phyloP scores from a whole-genome alignment of 805 yeast genomes.

The Candida orba region DNA sequence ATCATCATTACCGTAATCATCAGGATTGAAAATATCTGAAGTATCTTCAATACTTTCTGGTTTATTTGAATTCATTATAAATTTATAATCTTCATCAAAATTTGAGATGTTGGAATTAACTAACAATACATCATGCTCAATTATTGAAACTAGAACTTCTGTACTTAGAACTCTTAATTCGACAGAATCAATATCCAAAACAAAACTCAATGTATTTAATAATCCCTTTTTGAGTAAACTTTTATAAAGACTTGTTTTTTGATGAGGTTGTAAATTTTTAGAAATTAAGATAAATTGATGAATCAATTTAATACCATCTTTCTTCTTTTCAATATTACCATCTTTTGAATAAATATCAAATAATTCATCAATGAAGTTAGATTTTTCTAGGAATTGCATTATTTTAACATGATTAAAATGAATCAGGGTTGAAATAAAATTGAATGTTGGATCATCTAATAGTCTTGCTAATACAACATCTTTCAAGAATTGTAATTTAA shows the following conservation, averaged over 20 bases:
- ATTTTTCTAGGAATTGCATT: conserved; percentile 47
- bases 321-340: conserved; percentile 17
- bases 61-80: not conserved
- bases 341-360: conserved; percentile 45
- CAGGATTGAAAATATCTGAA: conserved; percentile 6
- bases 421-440: conserved; percentile 58
- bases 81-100: not conserved
- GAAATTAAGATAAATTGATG: conserved; percentile 78
- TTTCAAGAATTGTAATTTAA: conserved; percentile 69
- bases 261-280: conserved; percentile 51
- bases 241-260: conserved; percentile 58
- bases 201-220: conserved; percentile 62
- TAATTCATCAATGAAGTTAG: conserved; percentile 46
- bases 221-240: conserved; percentile 62
- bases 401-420: conserved; percentile 63
- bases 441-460: conserved; percentile 73
- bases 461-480: conserved; percentile 81
- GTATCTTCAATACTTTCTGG: not conserved
- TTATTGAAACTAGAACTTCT: conserved; percentile 70
- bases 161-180: conserved; percentile 63
- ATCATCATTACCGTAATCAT: conserved; percentile 5
- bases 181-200: conserved; percentile 45
- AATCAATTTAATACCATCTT: conserved; percentile 67
- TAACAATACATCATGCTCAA: conserved; percentile 74
- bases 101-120: conserved; percentile 26